Conservation (phyloP, 2,329 filamentous ascomycete genomes). For the Colletotrichum sp. region DNA sequence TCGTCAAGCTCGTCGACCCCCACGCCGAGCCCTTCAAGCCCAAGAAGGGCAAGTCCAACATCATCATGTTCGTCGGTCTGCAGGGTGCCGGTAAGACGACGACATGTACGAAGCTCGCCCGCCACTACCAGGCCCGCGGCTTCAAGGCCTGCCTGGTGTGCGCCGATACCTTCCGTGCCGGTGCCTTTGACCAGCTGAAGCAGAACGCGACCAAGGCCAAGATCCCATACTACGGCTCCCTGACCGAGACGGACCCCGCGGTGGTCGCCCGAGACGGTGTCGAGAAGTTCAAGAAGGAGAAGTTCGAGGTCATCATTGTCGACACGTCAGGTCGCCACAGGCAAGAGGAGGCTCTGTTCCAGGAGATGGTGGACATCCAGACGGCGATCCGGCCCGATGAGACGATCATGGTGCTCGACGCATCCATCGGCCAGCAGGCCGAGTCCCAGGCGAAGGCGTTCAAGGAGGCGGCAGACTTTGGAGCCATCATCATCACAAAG, state of each 20-base stretch:
- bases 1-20: conserved; percentile 93
- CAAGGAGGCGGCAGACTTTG: conserved; percentile 96
- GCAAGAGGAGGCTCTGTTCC: conserved; percentile 93
- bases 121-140: conserved; percentile 92
- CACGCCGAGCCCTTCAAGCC: conserved; percentile 96
- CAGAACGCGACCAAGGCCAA: conserved; percentile 99
- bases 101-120: conserved; percentile 94
- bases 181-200: conserved; percentile 97
- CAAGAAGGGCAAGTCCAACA: conserved; percentile 93
- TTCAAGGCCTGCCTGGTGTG: conserved; percentile 95
- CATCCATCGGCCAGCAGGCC: conserved; percentile 94
- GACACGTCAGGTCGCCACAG: conserved; percentile 95
- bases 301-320: conserved; percentile 97
- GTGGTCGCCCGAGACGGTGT: conserved; percentile 95
- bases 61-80: conserved; percentile 99
- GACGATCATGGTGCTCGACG: conserved; percentile 97
- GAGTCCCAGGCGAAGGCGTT: conserved; percentile 95
- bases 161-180: conserved; percentile 97
- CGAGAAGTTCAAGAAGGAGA: conserved; percentile 98
- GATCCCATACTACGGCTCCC: conserved; percentile 96
- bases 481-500: conserved; percentile 98
- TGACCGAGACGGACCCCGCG: conserved; percentile 95
- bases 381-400: conserved; percentile 88
- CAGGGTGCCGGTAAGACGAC: conserved; percentile 99
- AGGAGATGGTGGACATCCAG: conserved; percentile 98